Evolutionary conservation across 768 basidiomycete genomes (phyloP).

Genomic region (Daedaleopsis nitida): DNA sequence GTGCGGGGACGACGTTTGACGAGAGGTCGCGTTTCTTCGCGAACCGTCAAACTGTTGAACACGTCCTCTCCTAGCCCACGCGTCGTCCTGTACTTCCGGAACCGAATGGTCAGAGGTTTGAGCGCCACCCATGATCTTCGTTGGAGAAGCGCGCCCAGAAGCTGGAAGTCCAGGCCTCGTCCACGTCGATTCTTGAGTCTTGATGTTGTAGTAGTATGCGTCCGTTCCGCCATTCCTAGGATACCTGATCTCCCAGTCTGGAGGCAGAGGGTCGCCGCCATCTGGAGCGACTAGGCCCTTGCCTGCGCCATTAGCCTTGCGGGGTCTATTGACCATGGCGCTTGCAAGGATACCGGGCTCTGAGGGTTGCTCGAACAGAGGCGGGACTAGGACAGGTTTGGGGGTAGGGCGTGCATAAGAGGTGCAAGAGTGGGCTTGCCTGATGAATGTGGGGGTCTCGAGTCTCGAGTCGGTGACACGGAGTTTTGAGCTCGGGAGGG

Average conservation of each 20-base stretch:
- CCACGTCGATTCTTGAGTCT: conserved; percentile 63
- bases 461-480: conserved; percentile 25
- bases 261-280: conserved; percentile 44
- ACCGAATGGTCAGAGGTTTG: conserved; percentile 29
- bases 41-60: conserved; percentile 24
- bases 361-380: conserved; percentile 49
- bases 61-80: conserved; percentile 22
- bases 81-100: conserved; percentile 27
- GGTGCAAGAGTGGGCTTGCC: conserved; percentile 30
- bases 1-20: conserved; percentile 5
- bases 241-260: conserved; percentile 61
- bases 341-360: conserved; percentile 62
- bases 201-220: conserved; percentile 59
- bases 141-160: conserved; percentile 28
- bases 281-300: conserved; percentile 24
- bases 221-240: conserved; percentile 48
- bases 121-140: conserved; percentile 19
- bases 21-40: conserved; percentile 3
- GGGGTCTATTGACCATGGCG: conserved; percentile 58
- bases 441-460: conserved; percentile 32
- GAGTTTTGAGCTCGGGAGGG: conserved; percentile 22
- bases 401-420: conserved; percentile 70
- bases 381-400: conserved; percentile 56
- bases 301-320: conserved; percentile 38
- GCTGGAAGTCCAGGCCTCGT: conserved; percentile 42